phyloP scores from a whole-genome alignment of 2,329 filamentous ascomycete genomes.

The Lasiodiplodia hormozganensis region DNA sequence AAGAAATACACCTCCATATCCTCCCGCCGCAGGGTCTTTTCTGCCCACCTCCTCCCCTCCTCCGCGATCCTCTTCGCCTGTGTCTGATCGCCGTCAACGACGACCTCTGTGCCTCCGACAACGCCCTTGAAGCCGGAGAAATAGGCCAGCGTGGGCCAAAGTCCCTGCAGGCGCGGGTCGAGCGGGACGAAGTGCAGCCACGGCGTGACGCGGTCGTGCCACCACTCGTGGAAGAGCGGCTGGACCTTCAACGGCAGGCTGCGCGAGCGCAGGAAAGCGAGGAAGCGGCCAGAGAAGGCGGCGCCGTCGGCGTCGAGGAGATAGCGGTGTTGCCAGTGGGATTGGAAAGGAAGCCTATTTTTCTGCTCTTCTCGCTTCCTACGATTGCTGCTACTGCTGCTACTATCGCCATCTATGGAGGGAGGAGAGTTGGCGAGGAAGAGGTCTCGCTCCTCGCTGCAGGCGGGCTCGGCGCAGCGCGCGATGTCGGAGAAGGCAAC shows the following conservation, averaged over 20 bases:
- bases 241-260: slow-evolving; percentile 74
- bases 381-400: slow-evolving; percentile 38
- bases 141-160: slow-evolving; percentile 77
- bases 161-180: slow-evolving; percentile 71
- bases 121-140: slow-evolving; percentile 62
- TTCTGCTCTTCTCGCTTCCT: slow-evolving; percentile 33
- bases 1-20: slow-evolving; percentile 87
- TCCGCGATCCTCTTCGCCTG: slow-evolving; percentile 68
- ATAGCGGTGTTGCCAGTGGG: slow-evolving; percentile 71
- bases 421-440: slow-evolving; percentile 34
- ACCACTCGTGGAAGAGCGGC: slow-evolving; percentile 77
- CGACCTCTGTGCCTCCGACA: background rate
- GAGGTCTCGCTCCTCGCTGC: slow-evolving; percentile 57
- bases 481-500: slow-evolving; percentile 66
- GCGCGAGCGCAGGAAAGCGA: slow-evolving; percentile 69
- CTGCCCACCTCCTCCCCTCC: slow-evolving; percentile 70
- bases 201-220: slow-evolving; percentile 73
- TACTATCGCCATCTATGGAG: slow-evolving; percentile 34
- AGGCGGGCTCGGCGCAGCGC: slow-evolving; percentile 63
- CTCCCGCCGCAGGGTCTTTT: slow-evolving; percentile 67
- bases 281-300: slow-evolving; percentile 69
- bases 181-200: slow-evolving; percentile 85
- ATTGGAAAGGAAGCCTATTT: slow-evolving; percentile 55
- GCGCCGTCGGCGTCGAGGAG: slow-evolving; percentile 75
- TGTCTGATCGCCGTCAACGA: background rate